Percentiles rank a stretch among this genome's conserved stretches.
Conservation (phyloP, 23 red algal species). For the Gracilaria gracilis region DNA sequence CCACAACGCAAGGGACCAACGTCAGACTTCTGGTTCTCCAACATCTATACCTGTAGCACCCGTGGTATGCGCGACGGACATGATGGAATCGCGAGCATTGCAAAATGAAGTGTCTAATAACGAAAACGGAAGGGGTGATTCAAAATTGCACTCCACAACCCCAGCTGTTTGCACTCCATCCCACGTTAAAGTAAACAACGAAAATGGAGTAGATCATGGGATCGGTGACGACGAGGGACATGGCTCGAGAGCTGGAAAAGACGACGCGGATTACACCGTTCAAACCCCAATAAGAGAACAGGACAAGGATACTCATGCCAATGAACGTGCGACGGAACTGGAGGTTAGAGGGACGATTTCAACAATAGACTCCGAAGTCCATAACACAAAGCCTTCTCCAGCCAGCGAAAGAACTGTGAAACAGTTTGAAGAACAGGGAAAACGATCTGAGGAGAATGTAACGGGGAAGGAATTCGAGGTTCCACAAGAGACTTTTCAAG, state of each 20-base stretch:
- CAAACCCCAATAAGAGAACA: neutral
- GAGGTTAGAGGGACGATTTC: neutral
- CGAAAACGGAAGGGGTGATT: neutral
- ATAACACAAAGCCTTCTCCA: neutral
- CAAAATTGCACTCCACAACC: neutral
- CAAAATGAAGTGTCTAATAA: neutral
- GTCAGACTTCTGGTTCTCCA: neutral
- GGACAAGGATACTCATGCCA: neutral
- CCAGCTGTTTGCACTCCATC: neutral
- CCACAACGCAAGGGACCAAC: neutral
- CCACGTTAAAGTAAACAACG: neutral
- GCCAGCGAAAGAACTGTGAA: neutral
- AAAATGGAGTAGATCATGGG: neutral
- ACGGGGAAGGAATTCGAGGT: slow-evolving; percentile 18
- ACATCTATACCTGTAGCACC: neutral
- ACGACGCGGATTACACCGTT: neutral
- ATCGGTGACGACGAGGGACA: neutral
- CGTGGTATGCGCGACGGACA: neutral
- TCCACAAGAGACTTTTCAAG: slow-evolving; percentile 13
- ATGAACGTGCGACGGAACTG: neutral
- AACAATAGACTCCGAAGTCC: neutral
- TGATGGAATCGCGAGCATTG: neutral
- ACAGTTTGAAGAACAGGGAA: neutral
- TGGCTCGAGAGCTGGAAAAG: neutral
- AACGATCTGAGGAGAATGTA: neutral